Evolutionary conservation across 805 yeast species (phyloP), one percentile per base, ranked within the genome.

Genomic region (Metschnikowia colocasiae): DNA sequence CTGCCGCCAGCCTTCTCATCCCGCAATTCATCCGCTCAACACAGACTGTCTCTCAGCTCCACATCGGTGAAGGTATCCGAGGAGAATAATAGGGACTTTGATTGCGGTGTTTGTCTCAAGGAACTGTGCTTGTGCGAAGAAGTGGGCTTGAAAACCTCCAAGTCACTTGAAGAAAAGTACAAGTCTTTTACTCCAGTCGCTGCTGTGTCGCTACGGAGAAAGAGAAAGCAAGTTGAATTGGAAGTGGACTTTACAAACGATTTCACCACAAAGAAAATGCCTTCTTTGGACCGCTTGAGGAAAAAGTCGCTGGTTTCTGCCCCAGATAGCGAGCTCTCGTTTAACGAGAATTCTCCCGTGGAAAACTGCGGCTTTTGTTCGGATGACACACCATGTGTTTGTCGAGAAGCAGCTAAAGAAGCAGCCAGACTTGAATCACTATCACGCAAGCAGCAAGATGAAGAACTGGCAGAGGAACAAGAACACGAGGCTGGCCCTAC

Each of bases 341-440:
- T 73, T 48, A 68, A 74, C 50, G 79, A 75, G 42, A 65, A 66
- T 32, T 76, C 79, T 1, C 78, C 81, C 6, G 73, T 75, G 50
- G 95, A 87, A 54, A 81, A 85, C 49, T 92, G 98, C 66, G 98
- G 98, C 0, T 91, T 92, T 65, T 92, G 98, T 61, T 81, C 95
- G 0, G 96, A 87, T 55, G 94, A 83, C 55, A 83, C 95, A 0
- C 91, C 96, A 2, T 92, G 98, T 67, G 86, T 92, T 2, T 92
- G 97, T 63, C 80, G 92, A 23, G 97, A 89, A 56, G 86, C 80
- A 15, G 83, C 81, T 2, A 71, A 73, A 54, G 81, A 76, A 58
- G 78, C 76, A 1, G 78, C 74, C 3, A 55, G 62, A 25, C 58
- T 74, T 47, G 56, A 59, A 16, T 52, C 68, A 2, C 56, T 70